Evolutionary conservation across 352 stramenopile genomes (phyloP).

Genomic region (Pythium scleroteichum): DNA sequence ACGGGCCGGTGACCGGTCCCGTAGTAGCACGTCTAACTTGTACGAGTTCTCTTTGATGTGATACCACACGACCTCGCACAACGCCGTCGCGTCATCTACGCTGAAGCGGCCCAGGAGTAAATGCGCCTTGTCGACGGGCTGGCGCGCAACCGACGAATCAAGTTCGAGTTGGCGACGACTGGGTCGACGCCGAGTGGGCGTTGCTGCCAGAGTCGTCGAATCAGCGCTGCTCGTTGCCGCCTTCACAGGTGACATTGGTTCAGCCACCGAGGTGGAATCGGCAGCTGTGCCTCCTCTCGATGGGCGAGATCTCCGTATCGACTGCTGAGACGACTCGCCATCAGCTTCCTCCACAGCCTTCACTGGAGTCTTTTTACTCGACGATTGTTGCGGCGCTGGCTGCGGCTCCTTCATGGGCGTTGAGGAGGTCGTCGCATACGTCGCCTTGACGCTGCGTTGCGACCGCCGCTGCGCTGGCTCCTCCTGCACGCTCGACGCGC

Average conservation of each 20-base stretch:
- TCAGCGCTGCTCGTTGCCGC: neutral
- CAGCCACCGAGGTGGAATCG: neutral
- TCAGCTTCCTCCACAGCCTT: neutral
- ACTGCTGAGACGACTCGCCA: neutral
- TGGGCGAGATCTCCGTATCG: neutral
- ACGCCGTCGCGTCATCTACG: slow-evolving; percentile 45
- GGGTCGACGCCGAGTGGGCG: slow-evolving; percentile 21
- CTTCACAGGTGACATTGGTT: slow-evolving; percentile 6
- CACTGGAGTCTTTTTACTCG: neutral
- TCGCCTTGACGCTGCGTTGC: slow-evolving; percentile 33
- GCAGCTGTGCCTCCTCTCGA: neutral
- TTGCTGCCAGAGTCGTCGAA: slow-evolving; percentile 11
- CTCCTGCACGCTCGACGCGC: slow-evolving; percentile 11
- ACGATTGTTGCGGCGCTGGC: neutral
- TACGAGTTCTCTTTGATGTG: slow-evolving; percentile 58
- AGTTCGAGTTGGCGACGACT: slow-evolving; percentile 21
- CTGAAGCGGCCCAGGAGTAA: slow-evolving; percentile 46
- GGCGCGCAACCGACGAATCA: slow-evolving; percentile 7
- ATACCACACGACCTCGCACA: slow-evolving; percentile 57
- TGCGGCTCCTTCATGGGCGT: neutral
- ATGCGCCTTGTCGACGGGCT: slow-evolving; percentile 8
- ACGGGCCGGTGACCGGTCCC: slow-evolving; percentile 37
- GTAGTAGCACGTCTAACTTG: slow-evolving; percentile 38
- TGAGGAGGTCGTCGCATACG: slow-evolving; percentile 19
- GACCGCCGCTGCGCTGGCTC: slow-evolving; percentile 29